Evolutionary conservation across 345 rosid genomes (phyloP), one percentile per base, ranked within the genome.

Genomic region (Luvunga scandens): DNA sequence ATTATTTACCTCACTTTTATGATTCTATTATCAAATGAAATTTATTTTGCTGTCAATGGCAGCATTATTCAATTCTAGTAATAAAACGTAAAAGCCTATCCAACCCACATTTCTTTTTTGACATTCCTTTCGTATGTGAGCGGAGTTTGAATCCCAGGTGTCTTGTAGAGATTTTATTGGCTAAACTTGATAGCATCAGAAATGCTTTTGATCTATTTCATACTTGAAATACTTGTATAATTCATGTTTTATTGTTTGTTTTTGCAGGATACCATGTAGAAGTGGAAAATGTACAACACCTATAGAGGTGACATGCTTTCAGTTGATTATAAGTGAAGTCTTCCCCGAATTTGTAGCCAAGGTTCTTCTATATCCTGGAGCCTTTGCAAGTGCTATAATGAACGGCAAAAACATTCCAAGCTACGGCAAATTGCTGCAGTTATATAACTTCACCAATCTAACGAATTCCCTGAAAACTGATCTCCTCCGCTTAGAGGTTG

Each of bases 321-420:
- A 90, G 75, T 82, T 92, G 83, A 75, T 88, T 69, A 91, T 85
- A 5, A 86, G 80, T 69, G 85, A 90, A 19, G 12, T 86, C 78
- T 71, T 88, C 78, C 94, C 98, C 64, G 77, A 83, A 24, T 79
- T 80, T 79, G 34, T 85, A 22, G 84, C 88, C 50, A 92, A 90
- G 86, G 72, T 86, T 50, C 90, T 92, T 72, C 92, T 93, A 33
- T 95, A 88, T 75, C 98, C 97, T 36, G 98, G 94, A 60, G 93
- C 92, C 48, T 27, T 87, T 82, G 90, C 86, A 31, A 82, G 83
- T 69, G 86, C 90, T 64, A 79, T 84, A 19, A 8, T 84, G 60
- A 60, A 66, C 69, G 77, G 81, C 69, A 74, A 73, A 25, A 28
- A 25, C 12, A 42, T 90, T 27, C 93, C 97, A 2, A 77, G 25